Evolutionary conservation across 2,329 filamentous ascomycete genomes (phyloP), one percentile per base, ranked within the genome.

Genomic region (Drechslerella stenobrocha): DNA sequence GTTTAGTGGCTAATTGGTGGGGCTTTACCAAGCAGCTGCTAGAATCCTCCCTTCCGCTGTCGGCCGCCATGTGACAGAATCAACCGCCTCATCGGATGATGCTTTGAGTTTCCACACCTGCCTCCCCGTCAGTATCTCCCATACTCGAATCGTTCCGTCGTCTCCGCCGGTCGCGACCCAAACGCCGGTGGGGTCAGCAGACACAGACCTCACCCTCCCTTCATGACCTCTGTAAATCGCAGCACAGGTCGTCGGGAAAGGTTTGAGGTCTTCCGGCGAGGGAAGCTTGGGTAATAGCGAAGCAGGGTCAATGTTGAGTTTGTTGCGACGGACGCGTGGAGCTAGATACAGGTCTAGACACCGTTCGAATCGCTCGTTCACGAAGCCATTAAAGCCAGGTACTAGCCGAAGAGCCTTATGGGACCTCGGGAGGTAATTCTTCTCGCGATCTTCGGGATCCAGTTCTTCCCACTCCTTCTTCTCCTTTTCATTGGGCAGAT

Each of bases 261-360:
- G 93, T 74, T 90, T 90, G 60, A 98, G 81, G 74, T 98, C 92
- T 73, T 96, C 89, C 0, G 93, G 92, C 65, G 88, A 89, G 5
- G 95, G 93, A 5, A 98, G 81, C 76, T 96, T 96, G 9, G 93
- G 92, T 32, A 98, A 82, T 51, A 98, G 80, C 34, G 90, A 95
- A 76, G 88, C 88, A 2, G 93, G 93, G 73, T 98, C 93, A 74
- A 98, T 97, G 78, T 97, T 96, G 74, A 98, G 84, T 77, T 91
- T 88, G 79, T 91, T 96, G 76, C 95, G 88, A 66, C 92, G 85
- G 59, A 98, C 85, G 74, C 93, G 83, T 46, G 95, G 93, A 13
- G 95, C 93, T 65, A 98, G 82, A 76, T 98, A 98, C 15, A 98
- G 82, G 77, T 98, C 95, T 72, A 98, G 80, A 76, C 90, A 97